phyloP scores from a whole-genome alignment of 192 early-diverging fungal species.

The Oehlia diaphana region DNA sequence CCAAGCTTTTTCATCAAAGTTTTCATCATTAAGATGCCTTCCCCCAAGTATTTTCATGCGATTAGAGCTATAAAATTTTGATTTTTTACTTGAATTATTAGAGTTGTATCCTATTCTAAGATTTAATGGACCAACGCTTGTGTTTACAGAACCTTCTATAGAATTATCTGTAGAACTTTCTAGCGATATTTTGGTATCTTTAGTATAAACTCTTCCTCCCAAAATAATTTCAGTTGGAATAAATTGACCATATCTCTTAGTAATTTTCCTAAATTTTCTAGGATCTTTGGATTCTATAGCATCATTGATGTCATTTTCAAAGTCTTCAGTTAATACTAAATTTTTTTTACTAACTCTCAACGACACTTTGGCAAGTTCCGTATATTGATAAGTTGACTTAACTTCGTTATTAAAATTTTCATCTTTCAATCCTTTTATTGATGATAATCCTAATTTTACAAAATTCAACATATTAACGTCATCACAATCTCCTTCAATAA shows the following conservation, averaged over 20 bases:
- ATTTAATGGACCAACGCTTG: not conserved
- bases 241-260: not conserved
- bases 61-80: not conserved
- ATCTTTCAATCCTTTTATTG: not conserved
- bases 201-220: not conserved
- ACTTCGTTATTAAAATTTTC: not conserved
- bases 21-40: no score
- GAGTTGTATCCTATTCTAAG: no score
- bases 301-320: not conserved
- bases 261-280: not conserved
- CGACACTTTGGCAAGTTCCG: not conserved
- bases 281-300: not conserved
- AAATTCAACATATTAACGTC: not conserved
- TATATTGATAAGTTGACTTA: not conserved
- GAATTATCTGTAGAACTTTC: not conserved
- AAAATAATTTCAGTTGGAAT: not conserved
- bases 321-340: not conserved
- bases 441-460: not conserved
- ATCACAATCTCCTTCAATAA: not conserved
- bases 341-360: not conserved
- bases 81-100: not conserved
- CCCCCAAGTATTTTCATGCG: not conserved
- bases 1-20: no score
- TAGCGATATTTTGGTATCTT: not conserved
- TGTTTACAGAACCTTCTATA: not conserved